These are phyloP conservation scores for Fusarium sp. DNA, from an alignment of 2,329 filamentous ascomycete species.

Conservation along the genomic window DNA sequence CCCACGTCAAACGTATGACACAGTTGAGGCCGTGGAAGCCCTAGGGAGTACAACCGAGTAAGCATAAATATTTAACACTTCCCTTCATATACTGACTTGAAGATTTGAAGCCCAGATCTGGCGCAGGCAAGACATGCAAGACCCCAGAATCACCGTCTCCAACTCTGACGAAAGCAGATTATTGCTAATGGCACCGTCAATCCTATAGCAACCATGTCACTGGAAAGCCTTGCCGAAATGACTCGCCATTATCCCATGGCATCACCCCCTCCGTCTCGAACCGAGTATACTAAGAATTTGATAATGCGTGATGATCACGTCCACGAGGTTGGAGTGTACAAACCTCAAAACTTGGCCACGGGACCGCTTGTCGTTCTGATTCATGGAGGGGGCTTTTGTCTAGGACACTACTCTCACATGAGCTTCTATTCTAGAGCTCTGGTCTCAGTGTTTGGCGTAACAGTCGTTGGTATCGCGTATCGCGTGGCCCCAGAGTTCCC, in stretches of 20 bases:
- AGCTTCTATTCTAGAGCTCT: background rate
- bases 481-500: background rate
- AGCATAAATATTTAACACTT: background rate
- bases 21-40: background rate
- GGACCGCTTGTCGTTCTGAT: background rate
- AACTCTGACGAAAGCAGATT: background rate
- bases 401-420: background rate
- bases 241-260: background rate
- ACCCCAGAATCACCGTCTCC: background rate
- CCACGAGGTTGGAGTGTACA: background rate
- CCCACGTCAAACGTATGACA: background rate
- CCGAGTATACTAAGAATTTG: background rate
- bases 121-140: background rate
- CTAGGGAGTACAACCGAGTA: background rate
- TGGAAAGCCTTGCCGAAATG: background rate
- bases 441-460: background rate
- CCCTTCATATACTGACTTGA: background rate
- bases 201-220: background rate
- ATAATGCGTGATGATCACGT: background rate
- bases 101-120: background rate
- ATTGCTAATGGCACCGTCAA: background rate
- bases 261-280: background rate
- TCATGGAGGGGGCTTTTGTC: background rate
- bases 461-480: background rate
- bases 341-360: background rate